Evolutionary conservation across 1,284 basidiomycete species (phyloP).

Genomic region (Puccinia horiana): DNA sequence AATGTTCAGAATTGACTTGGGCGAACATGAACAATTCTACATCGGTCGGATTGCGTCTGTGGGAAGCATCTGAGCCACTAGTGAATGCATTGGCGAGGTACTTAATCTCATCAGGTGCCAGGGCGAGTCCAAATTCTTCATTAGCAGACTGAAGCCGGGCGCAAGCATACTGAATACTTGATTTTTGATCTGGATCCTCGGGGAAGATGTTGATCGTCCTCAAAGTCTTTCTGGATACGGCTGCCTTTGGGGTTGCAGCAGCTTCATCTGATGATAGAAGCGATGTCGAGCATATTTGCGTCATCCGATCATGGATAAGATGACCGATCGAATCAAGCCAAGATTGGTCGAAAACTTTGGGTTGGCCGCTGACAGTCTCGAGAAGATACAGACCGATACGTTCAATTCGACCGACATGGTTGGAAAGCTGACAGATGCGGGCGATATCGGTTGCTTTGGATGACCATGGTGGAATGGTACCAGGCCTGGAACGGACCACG

Average conservation of each 20-base stretch:
- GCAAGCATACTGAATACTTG: conserved; percentile 52
- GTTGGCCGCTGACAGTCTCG: conserved; percentile 7
- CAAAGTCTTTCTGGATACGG: background rate
- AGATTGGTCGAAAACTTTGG: conserved; percentile 15
- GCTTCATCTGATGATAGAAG: conserved; percentile 72
- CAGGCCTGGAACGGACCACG: conserved; percentile 61
- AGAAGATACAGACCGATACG: conserved; percentile 77
- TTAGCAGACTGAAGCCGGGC: conserved; percentile 74
- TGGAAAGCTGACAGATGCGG: conserved; percentile 75
- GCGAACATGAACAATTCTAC: conserved; percentile 99
- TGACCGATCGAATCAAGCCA: conserved; percentile 63
- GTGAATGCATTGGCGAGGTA: conserved; percentile 90
- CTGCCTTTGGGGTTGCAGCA: conserved; percentile 62
- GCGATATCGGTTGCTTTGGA: conserved; percentile 97
- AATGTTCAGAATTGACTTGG: conserved; percentile 99
- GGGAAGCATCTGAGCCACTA: conserved; percentile 57
- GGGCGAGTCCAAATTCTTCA: conserved; percentile 80
- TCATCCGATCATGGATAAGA: conserved; percentile 92
- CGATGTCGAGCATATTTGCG: conserved; percentile 69
- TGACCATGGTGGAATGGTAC: conserved; percentile 89
- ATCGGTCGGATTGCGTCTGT: conserved; percentile 82
- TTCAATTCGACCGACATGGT: conserved; percentile 76
- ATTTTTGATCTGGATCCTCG: conserved; percentile 61
- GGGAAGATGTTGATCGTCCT: conserved; percentile 37
- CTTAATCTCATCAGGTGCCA: conserved; percentile 84